phyloP scores from a whole-genome alignment of 768 basidiomycete genomes.

The Bullera alba region DNA sequence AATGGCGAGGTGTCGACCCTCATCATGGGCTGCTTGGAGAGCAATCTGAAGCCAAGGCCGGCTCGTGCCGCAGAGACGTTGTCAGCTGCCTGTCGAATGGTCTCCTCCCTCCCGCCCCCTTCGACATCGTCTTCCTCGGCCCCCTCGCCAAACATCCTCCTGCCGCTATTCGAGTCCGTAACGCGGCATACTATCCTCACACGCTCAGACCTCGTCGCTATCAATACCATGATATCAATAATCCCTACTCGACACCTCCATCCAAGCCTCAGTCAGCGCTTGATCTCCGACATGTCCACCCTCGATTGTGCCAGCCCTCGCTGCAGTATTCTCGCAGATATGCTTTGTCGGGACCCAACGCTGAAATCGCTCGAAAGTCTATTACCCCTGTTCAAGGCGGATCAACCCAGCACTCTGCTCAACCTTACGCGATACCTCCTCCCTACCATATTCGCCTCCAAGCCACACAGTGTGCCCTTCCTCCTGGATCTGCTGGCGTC shows the following conservation, averaged over 20 bases:
- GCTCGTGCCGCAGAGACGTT: slow-evolving; percentile 18
- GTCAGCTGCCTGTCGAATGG: slow-evolving; percentile 2
- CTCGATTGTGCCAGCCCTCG: slow-evolving; percentile 11
- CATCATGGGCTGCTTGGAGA: slow-evolving; percentile 15
- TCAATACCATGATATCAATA: slow-evolving; percentile 10
- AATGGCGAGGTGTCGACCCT: slow-evolving; percentile 5
- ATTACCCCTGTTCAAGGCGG: slow-evolving; percentile 13
- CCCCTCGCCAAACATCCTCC: slow-evolving; percentile 8
- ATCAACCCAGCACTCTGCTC: slow-evolving; percentile 4
- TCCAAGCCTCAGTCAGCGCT: slow-evolving; percentile 1
- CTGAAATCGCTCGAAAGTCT: slow-evolving; percentile 4
- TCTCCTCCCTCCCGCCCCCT: neutral
- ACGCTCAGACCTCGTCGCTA: slow-evolving; percentile 1
- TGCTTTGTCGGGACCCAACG: slow-evolving; percentile 2
- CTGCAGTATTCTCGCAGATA: slow-evolving; percentile 13
- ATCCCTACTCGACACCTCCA: slow-evolving; percentile 11
- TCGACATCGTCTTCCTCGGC: neutral
- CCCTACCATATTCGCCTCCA: slow-evolving; percentile 20
- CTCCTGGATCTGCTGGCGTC: neutral
- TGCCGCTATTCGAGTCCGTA: slow-evolving; percentile 19
- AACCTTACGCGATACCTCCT: slow-evolving; percentile 35
- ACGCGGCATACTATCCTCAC: slow-evolving; percentile 2
- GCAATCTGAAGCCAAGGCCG: slow-evolving; percentile 12
- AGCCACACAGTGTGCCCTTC: slow-evolving; percentile 16
- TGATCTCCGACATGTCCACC: slow-evolving; percentile 13